Percentiles rank a stretch among this genome's conserved stretches.
phyloP scores from a whole-genome alignment of 768 basidiomycete species.

The Boletus eberwhitei region DNA sequence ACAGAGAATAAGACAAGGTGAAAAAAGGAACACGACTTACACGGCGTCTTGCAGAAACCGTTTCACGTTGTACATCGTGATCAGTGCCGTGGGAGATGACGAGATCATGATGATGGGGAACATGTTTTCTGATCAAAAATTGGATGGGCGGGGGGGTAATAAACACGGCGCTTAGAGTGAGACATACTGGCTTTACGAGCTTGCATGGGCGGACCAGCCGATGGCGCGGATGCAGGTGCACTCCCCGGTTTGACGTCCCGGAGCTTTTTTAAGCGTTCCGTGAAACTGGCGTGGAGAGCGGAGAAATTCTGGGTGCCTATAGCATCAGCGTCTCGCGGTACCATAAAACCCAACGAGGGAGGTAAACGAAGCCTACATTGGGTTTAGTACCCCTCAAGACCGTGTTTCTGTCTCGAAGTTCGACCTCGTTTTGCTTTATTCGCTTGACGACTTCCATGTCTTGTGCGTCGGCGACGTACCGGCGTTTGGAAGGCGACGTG shows the following conservation, averaged over 20 bases:
- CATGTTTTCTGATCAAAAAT: constrained; percentile 49
- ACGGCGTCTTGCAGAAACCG: constrained; percentile 86
- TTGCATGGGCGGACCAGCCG: constrained; percentile 39
- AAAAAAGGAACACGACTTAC: constrained; percentile 39
- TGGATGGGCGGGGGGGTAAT: not conserved
- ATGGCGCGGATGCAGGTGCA: constrained; percentile 34
- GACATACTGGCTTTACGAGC: constrained; percentile 69
- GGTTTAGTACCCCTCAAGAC: constrained; percentile 80
- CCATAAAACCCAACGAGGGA: not conserved
- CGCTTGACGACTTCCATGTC: constrained; percentile 87
- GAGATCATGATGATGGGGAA: constrained; percentile 98
- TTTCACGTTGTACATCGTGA: constrained; percentile 98
- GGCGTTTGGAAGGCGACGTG: constrained; percentile 59
- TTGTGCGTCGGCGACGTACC: constrained; percentile 72
- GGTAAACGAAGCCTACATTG: constrained; percentile 53
- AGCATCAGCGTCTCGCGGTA: not conserved
- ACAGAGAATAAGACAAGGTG: no score
- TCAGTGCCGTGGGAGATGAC: constrained; percentile 85
- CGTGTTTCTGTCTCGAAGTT: constrained; percentile 77
- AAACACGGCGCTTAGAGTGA: not conserved
- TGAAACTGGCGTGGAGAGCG: constrained; percentile 58
- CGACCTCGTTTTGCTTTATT: constrained; percentile 70
- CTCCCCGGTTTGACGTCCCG: constrained; percentile 63
- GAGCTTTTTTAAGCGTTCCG: constrained; percentile 76
- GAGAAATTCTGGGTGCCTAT: constrained; percentile 70